Evolutionary conservation across 148 eudicot genomes (phyloP), one percentile per base, ranked within the genome.

Genomic region (Cornus controversa): DNA sequence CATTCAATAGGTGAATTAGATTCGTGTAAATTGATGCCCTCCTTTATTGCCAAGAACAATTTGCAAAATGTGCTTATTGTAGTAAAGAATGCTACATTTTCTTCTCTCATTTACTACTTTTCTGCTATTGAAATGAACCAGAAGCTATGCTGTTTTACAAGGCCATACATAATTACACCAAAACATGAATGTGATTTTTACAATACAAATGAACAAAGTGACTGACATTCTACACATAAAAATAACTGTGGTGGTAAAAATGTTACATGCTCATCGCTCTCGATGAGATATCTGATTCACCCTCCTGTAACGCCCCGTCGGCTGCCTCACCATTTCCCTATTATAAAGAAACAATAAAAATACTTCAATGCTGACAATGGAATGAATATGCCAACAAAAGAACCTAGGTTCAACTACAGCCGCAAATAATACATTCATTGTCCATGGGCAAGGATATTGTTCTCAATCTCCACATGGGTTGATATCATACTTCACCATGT

Each of bases 191-290:
- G 71, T 75, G 66, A 42, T 28, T 72, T 80, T 58, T 65, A 60
- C 64, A 71, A 31, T 16, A 34, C n/a, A 65, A 37, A 31, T 31
- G 70, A 47, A 69, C 65, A 47, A 42, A 36, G 34, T n/a, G n/a
- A n/a, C n/a, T 64, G 70, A 29, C 22, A 1, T 7, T 45, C 45
- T 16, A 64, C 69, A 71, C 47, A 14, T 73, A 40, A 22, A 66
- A 71, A 71, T 26, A 37, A 79, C 66, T 69, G 50, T 40, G 23
- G 23, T 70, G 23, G 62, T 54, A 29, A 34, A 8, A 72, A 66
- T 60, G 62, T 70, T 82, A 88, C 87, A 88, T 79, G 85, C 80
- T 82, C 84, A 88, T 81, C 23, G 82, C 91, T 76, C 87, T 88
- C 26, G 85, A 83, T 40, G 91, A 77, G 78, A 78, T 76, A 40